phyloP scores from a whole-genome alignment of 192 early-diverging fungal genomes.

The Neocallimastix lanati region DNA sequence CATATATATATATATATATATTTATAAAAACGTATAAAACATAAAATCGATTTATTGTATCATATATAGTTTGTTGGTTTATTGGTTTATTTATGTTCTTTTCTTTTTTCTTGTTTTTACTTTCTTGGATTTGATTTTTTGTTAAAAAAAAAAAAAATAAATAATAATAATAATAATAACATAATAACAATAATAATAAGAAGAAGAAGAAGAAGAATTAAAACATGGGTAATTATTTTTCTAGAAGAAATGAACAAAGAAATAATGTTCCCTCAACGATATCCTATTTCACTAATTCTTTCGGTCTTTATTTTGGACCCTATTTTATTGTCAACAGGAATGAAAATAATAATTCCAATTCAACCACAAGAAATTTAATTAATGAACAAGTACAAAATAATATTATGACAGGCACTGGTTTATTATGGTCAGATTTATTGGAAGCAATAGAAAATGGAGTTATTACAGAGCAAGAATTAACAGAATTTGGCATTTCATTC shows the following conservation, averaged over 20 bases:
- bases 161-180: too few relatives aligned
- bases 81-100: too few relatives aligned
- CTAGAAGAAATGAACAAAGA: neutral
- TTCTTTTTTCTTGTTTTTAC: too few relatives aligned
- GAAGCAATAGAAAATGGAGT: neutral
- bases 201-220: too few relatives aligned
- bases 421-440: neutral
- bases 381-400: neutral
- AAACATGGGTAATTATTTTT: neutral
- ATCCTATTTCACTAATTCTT: neutral
- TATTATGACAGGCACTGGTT: neutral
- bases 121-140: too few relatives aligned
- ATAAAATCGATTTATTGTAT: too few relatives aligned
- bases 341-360: neutral
- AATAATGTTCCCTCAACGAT: neutral
- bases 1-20: too few relatives aligned
- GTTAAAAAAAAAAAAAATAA: too few relatives aligned
- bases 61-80: too few relatives aligned
- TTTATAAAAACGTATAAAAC: too few relatives aligned
- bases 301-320: neutral
- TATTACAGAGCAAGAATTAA: neutral
- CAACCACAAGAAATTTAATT: neutral
- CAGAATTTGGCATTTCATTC: neutral
- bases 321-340: neutral
- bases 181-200: too few relatives aligned